Evolutionary conservation across 495 filamentous ascomycete genomes (phyloP).

Genomic region (Paragyromitra xinjiangensis): DNA sequence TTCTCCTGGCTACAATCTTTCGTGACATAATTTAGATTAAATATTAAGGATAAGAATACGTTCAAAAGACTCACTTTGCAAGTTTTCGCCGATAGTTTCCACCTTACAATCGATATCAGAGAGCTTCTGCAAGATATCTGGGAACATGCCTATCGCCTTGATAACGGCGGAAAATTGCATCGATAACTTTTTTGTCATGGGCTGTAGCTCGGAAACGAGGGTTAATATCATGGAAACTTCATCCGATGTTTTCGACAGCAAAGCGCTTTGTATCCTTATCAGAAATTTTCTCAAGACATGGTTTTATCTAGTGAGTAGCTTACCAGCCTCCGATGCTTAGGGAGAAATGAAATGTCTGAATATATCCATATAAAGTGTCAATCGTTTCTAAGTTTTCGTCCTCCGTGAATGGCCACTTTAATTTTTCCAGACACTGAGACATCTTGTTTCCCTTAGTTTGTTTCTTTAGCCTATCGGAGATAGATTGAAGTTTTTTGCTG

Average conservation of each 20-base stretch:
- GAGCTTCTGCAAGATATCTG: neutral
- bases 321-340: constrained; percentile 5
- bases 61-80: neutral
- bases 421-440: neutral
- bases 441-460: neutral
- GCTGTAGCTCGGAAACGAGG: neutral
- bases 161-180: neutral
- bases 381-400: neutral
- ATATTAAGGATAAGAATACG: neutral
- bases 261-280: neutral
- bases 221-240: neutral
- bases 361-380: constrained; percentile 2
- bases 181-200: neutral
- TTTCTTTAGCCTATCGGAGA: neutral
- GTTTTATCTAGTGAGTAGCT: neutral
- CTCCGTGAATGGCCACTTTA: constrained; percentile 6
- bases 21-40: neutral
- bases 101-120: neutral
- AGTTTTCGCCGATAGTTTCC: neutral
- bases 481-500: neutral
- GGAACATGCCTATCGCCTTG: neutral
- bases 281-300: neutral
- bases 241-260: neutral
- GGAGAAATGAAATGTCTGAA: constrained; percentile 13
- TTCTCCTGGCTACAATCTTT: neutral